phyloP scores from a whole-genome alignment of 352 stramenopile genomes.

The Pythium phragmiticola region DNA sequence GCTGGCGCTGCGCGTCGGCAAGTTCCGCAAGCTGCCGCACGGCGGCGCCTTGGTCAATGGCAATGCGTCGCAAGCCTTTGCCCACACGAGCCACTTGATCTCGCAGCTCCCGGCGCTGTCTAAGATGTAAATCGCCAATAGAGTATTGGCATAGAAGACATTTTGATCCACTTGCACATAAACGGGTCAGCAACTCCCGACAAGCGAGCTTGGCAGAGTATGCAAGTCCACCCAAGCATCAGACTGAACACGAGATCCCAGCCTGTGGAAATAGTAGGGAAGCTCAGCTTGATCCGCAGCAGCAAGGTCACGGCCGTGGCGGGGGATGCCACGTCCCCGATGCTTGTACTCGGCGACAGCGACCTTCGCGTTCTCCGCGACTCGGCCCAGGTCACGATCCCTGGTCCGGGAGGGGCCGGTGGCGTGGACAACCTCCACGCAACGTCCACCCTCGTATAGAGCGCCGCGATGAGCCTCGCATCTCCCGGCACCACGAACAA shows the following conservation, averaged over 20 bases:
- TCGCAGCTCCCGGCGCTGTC: conserved; percentile 63
- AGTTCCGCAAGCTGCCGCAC: conserved; percentile 73
- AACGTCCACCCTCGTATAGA: too few relatives aligned
- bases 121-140: conserved; percentile 45
- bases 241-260: too few relatives aligned
- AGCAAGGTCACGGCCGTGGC: conserved; percentile 53
- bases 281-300: too few relatives aligned
- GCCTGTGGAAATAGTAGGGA: too few relatives aligned
- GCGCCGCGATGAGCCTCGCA: too few relatives aligned
- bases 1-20: conserved; percentile 58
- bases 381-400: conserved; percentile 38
- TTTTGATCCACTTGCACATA: conserved; percentile 1
- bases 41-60: conserved; percentile 35
- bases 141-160: too few relatives aligned
- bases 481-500: too few relatives aligned
- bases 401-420: too few relatives aligned
- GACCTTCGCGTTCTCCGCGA: conserved; percentile 44
- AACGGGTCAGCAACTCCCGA: neutral
- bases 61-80: conserved; percentile 6
- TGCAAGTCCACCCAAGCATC: neutral
- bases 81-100: conserved; percentile 58
- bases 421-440: too few relatives aligned
- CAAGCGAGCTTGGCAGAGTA: too few relatives aligned
- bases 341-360: conserved; percentile 44
- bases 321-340: conserved; percentile 61